phyloP scores from a whole-genome alignment of 2,329 filamentous ascomycete genomes.

The Sporothrix sp. region DNA sequence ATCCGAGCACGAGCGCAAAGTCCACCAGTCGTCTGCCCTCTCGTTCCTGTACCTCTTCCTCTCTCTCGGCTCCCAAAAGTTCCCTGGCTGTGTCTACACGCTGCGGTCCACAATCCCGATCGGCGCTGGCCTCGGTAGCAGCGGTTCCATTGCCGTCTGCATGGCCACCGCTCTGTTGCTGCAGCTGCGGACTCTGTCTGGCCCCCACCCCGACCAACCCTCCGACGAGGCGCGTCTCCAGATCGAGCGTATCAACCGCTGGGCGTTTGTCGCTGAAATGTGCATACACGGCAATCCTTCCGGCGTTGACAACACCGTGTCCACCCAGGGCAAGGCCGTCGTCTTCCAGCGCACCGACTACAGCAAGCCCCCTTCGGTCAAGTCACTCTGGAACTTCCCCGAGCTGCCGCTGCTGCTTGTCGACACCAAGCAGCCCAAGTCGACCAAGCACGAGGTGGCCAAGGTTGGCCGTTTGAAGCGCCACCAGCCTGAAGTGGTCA shows the following conservation, averaged over 20 bases:
- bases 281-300: slow-evolving; percentile 96
- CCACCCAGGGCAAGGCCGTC: slow-evolving; percentile 87
- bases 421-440: slow-evolving; percentile 80
- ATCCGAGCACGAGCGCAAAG: slow-evolving; percentile 65
- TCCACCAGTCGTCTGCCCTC: slow-evolving; percentile 71
- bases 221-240: slow-evolving; percentile 78
- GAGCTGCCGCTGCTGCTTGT: slow-evolving; percentile 84
- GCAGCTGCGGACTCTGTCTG: slow-evolving; percentile 78
- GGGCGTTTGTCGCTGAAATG: slow-evolving; percentile 96
- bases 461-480: slow-evolving; percentile 70
- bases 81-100: slow-evolving; percentile 77
- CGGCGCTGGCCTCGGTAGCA: slow-evolving; percentile 82
- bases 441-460: slow-evolving; percentile 72
- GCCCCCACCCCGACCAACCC: slow-evolving; percentile 86
- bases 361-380: slow-evolving; percentile 64
- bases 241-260: slow-evolving; percentile 90
- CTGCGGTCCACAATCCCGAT: slow-evolving; percentile 91
- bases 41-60: slow-evolving; percentile 91
- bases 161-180: slow-evolving; percentile 73
- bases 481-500: slow-evolving; percentile 66
- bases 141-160: slow-evolving; percentile 89
- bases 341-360: slow-evolving; percentile 78
- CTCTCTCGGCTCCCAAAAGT: slow-evolving; percentile 69
- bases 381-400: slow-evolving; percentile 75
- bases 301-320: slow-evolving; percentile 93